Percentiles rank a stretch among this genome's conserved stretches.
These are phyloP conservation scores for Dianthus caryophyllus DNA, from an alignment of 148 eudicot genomes.

Conservation along the genomic window DNA sequence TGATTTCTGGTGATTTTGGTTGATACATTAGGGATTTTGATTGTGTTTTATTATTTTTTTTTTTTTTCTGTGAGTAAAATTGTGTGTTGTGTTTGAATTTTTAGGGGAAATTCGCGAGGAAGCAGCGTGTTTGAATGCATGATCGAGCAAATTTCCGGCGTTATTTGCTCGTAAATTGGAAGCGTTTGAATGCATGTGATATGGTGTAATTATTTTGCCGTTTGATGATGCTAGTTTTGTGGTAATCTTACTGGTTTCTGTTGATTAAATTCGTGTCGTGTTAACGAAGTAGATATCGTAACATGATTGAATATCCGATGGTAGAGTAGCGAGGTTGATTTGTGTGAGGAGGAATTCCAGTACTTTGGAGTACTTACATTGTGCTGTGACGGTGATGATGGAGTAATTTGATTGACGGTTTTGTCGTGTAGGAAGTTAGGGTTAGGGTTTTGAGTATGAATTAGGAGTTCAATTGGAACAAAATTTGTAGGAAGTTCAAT, in stretches of 20 bases:
- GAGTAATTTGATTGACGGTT: neutral
- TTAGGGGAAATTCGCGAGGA: too few species aligned
- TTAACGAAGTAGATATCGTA: neutral
- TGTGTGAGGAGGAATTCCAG: neutral
- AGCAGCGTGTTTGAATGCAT: neutral
- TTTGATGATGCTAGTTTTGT: constrained; percentile 3
- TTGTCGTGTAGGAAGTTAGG: neutral
- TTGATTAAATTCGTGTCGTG: neutral
- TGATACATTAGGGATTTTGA: constrained; percentile 8
- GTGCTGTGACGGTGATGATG: neutral
- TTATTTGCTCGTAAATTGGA: constrained; percentile 26
- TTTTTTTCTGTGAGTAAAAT: neutral
- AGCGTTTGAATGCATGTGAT: constrained; percentile 16
- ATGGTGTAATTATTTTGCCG: neutral
- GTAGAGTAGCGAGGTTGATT: constrained; percentile 3
- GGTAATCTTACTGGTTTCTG: neutral
- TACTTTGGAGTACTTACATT: neutral
- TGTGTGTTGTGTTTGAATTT: neutral
- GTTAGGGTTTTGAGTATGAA: constrained; percentile 8
- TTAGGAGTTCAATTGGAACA: too few species aligned
- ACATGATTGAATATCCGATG: neutral
- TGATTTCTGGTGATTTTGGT: constrained; percentile 6
- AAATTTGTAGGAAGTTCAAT: neutral
- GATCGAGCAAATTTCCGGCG: constrained; percentile 15
- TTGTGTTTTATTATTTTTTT: neutral